Base-by-base conservation (phyloP, 192 early-diverging fungal genomes). In the Fimicolochytrium jonesii region DNA sequence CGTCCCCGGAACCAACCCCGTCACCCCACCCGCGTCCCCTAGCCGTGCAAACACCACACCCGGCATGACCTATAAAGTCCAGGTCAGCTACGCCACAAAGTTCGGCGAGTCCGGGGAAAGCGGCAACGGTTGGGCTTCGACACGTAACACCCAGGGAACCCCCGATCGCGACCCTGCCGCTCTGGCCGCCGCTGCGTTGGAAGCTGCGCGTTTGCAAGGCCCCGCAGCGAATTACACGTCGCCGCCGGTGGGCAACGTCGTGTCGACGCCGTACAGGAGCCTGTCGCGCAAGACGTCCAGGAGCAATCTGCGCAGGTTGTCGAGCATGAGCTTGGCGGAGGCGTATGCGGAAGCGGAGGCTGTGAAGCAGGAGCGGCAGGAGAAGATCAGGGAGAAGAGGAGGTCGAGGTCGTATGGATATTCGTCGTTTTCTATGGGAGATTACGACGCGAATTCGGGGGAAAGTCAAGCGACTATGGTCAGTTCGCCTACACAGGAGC, bases 381-480 rank as follows among this genome's bases (percentile, higher is more conserved):
- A 77, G 46, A 74, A 74, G 61, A 73, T 77, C 39, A 55, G 70
- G 36, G 76, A 77, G 59, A 74, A 74, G 71, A 45, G 76, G 25
- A 35, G 75, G 5, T 45, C 28, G 49, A 36, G 31, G 41, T 13
- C 39, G 22, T 44, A 13, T 26, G n/a, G n/a, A n/a, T n/a, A n/a
- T n/a, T n/a, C n/a, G n/a, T n/a, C n/a, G n/a, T n/a, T n/a, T n/a
- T n/a, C n/a, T n/a, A n/a, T n/a, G n/a, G n/a, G n/a, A n/a, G n/a
- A n/a, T n/a, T n/a, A n/a, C n/a, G n/a, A n/a, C n/a, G n/a, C n/a
- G n/a, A n/a, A n/a, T n/a, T n/a, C n/a, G n/a, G n/a, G n/a, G n/a
- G n/a, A n/a, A n/a, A n/a, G n/a, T n/a, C n/a, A n/a, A n/a, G n/a
- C n/a, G n/a, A n/a, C n/a, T n/a, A n/a, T n/a, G n/a, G n/a, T n/a